Evolutionary conservation across 768 basidiomycete genomes (phyloP).

Genomic region (Mycena venus): DNA sequence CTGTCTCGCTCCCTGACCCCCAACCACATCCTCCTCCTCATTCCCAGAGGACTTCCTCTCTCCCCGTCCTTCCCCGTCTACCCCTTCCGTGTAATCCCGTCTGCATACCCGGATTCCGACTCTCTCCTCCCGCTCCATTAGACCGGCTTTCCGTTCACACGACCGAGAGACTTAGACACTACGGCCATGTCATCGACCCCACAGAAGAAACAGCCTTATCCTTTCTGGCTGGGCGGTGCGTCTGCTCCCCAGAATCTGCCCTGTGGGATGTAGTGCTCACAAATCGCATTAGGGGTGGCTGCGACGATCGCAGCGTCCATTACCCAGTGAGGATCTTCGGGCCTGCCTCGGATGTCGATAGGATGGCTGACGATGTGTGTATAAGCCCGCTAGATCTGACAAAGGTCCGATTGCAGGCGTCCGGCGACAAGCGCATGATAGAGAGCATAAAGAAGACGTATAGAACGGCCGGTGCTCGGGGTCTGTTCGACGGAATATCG

Average conservation of each 20-base stretch:
- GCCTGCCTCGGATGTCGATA: background rate
- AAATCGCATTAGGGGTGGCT: constrained; percentile 65
- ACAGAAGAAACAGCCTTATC: constrained; percentile 79
- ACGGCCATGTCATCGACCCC: constrained; percentile 37
- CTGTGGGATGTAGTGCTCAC: background rate
- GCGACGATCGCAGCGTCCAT: constrained; percentile 92
- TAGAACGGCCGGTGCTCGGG: constrained; percentile 78
- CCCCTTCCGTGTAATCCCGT: background rate
- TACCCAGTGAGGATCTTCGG: constrained; percentile 70
- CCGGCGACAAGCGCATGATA: constrained; percentile 93
- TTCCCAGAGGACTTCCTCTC: background rate
- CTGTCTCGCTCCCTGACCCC: background rate
- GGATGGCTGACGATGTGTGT: background rate
- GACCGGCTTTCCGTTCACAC: constrained; percentile 21
- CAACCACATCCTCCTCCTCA: background rate
- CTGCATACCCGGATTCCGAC: background rate
- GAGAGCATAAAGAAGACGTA: constrained; percentile 87
- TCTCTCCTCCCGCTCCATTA: constrained; percentile 4
- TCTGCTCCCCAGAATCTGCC: constrained; percentile 13
- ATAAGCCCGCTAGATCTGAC: constrained; percentile 91
- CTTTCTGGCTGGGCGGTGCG: constrained; percentile 87
- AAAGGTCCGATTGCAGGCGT: constrained; percentile 92
- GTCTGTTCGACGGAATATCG: constrained; percentile 88
- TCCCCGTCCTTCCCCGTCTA: background rate
- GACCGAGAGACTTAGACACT: constrained; percentile 14